These are phyloP conservation scores for Rhynchosporium agropyri DNA, from an alignment of 2,329 filamentous ascomycete genomes.

Conservation along the genomic window DNA sequence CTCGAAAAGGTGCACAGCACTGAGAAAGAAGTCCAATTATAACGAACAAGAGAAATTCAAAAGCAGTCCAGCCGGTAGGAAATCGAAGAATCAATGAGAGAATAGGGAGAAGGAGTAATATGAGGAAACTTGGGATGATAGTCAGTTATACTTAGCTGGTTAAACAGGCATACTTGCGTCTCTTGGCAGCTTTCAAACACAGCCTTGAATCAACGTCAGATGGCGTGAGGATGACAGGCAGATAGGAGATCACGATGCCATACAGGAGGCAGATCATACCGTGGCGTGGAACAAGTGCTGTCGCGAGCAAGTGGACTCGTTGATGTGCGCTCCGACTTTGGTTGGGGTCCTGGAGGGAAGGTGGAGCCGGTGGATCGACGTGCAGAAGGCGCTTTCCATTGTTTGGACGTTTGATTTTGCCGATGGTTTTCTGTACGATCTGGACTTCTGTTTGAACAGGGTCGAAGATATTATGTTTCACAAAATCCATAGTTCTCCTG, in stretches of 20 bases:
- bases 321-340: not conserved
- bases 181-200: constrained; percentile 10
- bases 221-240: constrained; percentile 10
- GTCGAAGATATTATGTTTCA: not conserved
- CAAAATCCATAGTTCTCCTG: too few species aligned
- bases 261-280: constrained; percentile 9
- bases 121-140: constrained; percentile 8
- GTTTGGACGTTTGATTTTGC: constrained; percentile 13
- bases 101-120: not conserved
- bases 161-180: not conserved
- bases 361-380: constrained; percentile 15
- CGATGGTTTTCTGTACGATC: not conserved
- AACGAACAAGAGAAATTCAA: constrained; percentile 2
- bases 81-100: constrained; percentile 9
- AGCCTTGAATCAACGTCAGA: not conserved
- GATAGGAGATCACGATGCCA: not conserved
- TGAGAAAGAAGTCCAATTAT: constrained; percentile 7
- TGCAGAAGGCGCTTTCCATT: not conserved
- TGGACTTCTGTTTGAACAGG: not conserved
- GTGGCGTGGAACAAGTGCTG: constrained; percentile 8
- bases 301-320: constrained; percentile 12
- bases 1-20: constrained; percentile 20
- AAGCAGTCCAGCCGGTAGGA: constrained; percentile 13
- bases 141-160: constrained; percentile 1
- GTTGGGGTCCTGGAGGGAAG: not conserved